Evolutionary conservation across 2,329 filamentous ascomycete genomes (phyloP), one percentile per base, ranked within the genome.

Genomic region (Chrysoporthe deuterocubensis): DNA sequence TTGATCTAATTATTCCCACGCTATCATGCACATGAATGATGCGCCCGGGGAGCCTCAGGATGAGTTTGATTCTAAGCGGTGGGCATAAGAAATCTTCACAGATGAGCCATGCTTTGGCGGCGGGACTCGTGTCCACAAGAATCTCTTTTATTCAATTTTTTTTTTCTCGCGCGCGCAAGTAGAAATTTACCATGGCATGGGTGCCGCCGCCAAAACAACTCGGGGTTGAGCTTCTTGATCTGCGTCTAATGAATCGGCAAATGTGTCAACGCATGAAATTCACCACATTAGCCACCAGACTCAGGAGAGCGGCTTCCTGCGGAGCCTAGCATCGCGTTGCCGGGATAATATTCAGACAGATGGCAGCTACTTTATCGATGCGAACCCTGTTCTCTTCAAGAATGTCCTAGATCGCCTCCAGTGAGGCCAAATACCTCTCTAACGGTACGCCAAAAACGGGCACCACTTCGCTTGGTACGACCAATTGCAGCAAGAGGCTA

Each of bases 361-460:
- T 26, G 75, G 75, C 0, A 71, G 73, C 16, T 79, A 78, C 72
- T 80, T 80, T 71, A 67, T 82, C 46, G 79, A 81, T 69, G 75
- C 76, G 0, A 79, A 81, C 65, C 74, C 76, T 0, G 73, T 73
- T 3, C 64, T 78, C 6, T 81, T 82, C 69, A 69, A 7, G 21
- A 71, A 81, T 62, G 71, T 81, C 64, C 73, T 80, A 42, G 72
- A 74, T 16, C 78, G 76, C 70, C 74, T 80, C 57, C 76, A 78
- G 44, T 75, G 74, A 4, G 73, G 74, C 7, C 69, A 74, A 21
- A 75, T 75, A 64, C 78, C 80, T 0, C 65, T 82, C 6, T 79
- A 80, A 71, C 81, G 74, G 68, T 63, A 71, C 43, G 62, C 59
- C 1, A 69, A 68, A 4, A 64, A 65, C 1, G 76, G 78, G 5